Evolutionary conservation across 768 basidiomycete species (phyloP).

Genomic region (Sarcomyxa edulis): DNA sequence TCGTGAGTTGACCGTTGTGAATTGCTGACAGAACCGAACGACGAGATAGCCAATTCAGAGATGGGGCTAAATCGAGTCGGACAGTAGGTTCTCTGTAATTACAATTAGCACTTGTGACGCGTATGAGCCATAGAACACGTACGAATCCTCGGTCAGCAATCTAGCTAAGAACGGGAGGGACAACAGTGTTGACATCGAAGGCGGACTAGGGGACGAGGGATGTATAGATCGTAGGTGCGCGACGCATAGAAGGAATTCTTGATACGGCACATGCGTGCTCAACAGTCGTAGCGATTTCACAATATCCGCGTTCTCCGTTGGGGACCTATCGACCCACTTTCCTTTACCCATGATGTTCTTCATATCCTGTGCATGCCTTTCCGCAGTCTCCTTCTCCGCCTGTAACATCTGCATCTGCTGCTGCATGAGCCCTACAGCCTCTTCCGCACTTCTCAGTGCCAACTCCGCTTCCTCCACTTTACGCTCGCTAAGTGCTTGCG

Average conservation of each 20-base stretch:
- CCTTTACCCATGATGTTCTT: conserved; percentile 57
- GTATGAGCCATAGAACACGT: conserved; percentile 26
- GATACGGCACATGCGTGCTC: conserved; percentile 69
- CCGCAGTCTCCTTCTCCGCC: conserved; percentile 59
- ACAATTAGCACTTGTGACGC: conserved; percentile 9
- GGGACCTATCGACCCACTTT: conserved; percentile 52
- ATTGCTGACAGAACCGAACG: conserved; percentile 82
- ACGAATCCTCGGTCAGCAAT: conserved; percentile 81
- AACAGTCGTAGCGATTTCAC: conserved; percentile 41
- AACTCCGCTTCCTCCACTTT: conserved; percentile 74
- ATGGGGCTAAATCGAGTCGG: conserved; percentile 89
- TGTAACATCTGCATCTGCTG: conserved; percentile 75
- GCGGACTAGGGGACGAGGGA: conserved; percentile 51
- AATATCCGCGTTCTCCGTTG: conserved; percentile 19
- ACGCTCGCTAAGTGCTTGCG: conserved; percentile 57
- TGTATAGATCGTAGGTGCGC: conserved; percentile 71
- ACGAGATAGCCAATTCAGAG: conserved; percentile 90
- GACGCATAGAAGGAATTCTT: conserved; percentile 77
- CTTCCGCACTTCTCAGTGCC: conserved; percentile 79
- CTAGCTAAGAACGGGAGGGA: conserved; percentile 75
- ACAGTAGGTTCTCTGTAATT: conserved; percentile 78
- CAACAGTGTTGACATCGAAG: conserved; percentile 69
- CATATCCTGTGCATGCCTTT: conserved; percentile 46
- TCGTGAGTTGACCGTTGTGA: conserved; percentile 77
- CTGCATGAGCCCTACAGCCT: conserved; percentile 81